These are phyloP conservation scores for Paramecium biaurelia DNA, from an alignment of 73 alveolate genomes.

Conservation along the genomic window DNA sequence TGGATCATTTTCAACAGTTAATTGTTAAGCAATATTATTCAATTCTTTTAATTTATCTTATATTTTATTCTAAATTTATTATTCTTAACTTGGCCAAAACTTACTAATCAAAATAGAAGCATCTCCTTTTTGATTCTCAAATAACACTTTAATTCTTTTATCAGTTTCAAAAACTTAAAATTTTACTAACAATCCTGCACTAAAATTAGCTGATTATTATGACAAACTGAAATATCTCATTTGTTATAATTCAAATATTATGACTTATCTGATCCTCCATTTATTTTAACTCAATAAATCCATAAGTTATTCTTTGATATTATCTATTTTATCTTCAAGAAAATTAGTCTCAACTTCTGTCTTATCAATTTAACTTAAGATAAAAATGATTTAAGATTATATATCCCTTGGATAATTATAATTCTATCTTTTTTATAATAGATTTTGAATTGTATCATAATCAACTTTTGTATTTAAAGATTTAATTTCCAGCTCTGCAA, in stretches of 20 bases:
- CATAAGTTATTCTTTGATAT: not conserved
- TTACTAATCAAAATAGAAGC: not conserved
- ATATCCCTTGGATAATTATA: not conserved
- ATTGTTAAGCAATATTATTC: not conserved
- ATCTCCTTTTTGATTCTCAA: not conserved
- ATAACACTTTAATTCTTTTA: not conserved
- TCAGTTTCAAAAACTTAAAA: slow-evolving; percentile 5
- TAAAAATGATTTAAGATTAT: not conserved
- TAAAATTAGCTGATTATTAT: not conserved
- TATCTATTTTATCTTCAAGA: not conserved
- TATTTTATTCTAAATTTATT: not conserved
- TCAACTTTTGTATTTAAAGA: not conserved
- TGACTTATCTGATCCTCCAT: not conserved
- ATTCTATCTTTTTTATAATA: not conserved
- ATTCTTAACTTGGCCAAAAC: not conserved
- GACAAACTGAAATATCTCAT: not conserved
- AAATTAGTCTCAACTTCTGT: not conserved
- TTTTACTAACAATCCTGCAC: not conserved
- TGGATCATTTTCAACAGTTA: not conserved
- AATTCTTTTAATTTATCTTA: not conserved
- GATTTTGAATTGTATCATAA: not conserved
- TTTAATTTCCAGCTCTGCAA: not conserved
- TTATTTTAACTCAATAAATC: not conserved
- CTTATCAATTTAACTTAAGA: not conserved
- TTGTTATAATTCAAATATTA: not conserved